These are phyloP conservation scores for Tetraselmis striata DNA, from an alignment of 139 green algal genomes.

Conservation along the genomic window DNA sequence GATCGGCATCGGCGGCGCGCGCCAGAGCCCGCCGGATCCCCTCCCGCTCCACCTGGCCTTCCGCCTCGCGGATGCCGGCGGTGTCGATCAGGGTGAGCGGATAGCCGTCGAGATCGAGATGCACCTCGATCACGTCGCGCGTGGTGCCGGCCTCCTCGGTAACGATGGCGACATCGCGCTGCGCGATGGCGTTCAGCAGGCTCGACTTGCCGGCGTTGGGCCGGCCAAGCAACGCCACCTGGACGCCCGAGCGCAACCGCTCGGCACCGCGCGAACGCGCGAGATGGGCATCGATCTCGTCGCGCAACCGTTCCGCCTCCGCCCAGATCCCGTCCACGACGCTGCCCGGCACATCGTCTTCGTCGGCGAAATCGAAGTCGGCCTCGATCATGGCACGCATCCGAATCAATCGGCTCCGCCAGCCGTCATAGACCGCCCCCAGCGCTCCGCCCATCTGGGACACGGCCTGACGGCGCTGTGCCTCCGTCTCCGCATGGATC, in stretches of 20 bases:
- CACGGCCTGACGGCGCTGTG: slow-evolving; percentile 39
- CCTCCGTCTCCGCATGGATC: slow-evolving; percentile 43
- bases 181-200: slow-evolving; percentile 49
- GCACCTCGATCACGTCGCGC: slow-evolving; percentile 43
- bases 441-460: too few relatives aligned
- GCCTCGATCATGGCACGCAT: slow-evolving; percentile 38
- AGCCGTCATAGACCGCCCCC: too few relatives aligned
- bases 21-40: slow-evolving; percentile 34
- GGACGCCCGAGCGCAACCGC: slow-evolving; percentile 27
- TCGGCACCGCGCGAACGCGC: slow-evolving; percentile 6
- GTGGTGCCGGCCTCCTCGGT: slow-evolving; percentile 49
- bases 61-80: slow-evolving; percentile 40
- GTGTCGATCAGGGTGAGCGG: slow-evolving; percentile 47
- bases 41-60: slow-evolving; percentile 37
- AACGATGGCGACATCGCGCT: slow-evolving; percentile 47
- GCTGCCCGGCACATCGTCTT: slow-evolving; percentile 38
- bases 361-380: slow-evolving; percentile 57
- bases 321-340: slow-evolving; percentile 24
- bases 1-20: not conserved
- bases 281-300: slow-evolving; percentile 26
- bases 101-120: slow-evolving; percentile 42
- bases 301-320: slow-evolving; percentile 3
- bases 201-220: slow-evolving; percentile 58
- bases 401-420: slow-evolving; percentile 27
- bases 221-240: slow-evolving; percentile 32